Evolutionary conservation across 352 stramenopile species (phyloP), one percentile per base, ranked within the genome.

Genomic region (Phytopythium vexans): DNA sequence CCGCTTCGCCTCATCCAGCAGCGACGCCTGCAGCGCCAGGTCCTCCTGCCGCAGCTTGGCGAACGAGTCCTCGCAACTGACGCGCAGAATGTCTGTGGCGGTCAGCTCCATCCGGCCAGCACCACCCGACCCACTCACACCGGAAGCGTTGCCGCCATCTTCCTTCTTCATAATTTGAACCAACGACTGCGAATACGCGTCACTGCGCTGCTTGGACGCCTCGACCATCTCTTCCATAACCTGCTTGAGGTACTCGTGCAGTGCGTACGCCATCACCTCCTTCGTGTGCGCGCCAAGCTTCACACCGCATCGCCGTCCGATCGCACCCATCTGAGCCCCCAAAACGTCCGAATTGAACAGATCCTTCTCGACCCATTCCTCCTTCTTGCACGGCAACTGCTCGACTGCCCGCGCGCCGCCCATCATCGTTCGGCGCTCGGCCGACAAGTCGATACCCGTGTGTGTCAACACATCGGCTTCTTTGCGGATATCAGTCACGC

Each of bases 171-270:
- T 64, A 33, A 88, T 47, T 21, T 70, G 56, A 8, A 85, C 76
- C 0, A 92, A 56, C 2, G 74, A 54, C 34, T 85, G 74, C 3
- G 68, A 75, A 15, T 68, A 60, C 6, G 54, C 56, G 52, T 95
- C 81, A 8, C 80, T 66, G 9, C 85, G 82, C 41, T 93, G 81
- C 52, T 90, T 91, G 1, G 85, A 71, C 15, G 88, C 63, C 34
- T 91, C 74, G 10, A 92, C 85, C 81, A 95, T 91, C 54, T 95
- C 85, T 52, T 95, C 85, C 1, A 93, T 75, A 6, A 86, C 73
- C 65, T 95, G 85, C 60, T 92, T 93, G 27, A 95, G 55, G 42
- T 95, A 93, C 48, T 92, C 82, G 40, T 91, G 82, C 33, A 95
- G 66, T 14, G 85, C 85, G 34, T 87, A 89, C 8, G 82, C 68